Conservation (phyloP, 202 grass and related monocot species). For the Schoenoplectus tabernaemontani region DNA sequence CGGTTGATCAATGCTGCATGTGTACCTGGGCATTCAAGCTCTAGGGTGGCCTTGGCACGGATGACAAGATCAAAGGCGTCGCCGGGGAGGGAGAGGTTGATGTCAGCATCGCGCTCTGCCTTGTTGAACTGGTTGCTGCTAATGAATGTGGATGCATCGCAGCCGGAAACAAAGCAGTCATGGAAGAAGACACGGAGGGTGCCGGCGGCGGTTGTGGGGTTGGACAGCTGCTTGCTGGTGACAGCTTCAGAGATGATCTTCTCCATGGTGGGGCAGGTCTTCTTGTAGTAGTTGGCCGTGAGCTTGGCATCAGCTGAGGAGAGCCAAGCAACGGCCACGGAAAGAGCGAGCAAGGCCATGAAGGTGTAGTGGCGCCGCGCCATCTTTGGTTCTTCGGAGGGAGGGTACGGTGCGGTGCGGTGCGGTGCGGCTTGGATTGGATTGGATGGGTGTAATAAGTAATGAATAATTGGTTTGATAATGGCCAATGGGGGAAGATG, state of each 20-base stretch:
- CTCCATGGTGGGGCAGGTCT: slow-evolving; percentile 56
- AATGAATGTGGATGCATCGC: slow-evolving; percentile 75
- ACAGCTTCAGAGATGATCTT: slow-evolving; percentile 62
- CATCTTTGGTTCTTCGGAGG: background rate
- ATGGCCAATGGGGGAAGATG: slow-evolving; percentile 3
- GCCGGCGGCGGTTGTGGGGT: slow-evolving; percentile 61
- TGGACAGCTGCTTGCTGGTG: slow-evolving; percentile 59
- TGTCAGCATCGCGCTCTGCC: slow-evolving; percentile 70
- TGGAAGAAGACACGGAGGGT: slow-evolving; percentile 91
- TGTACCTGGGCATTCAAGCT: slow-evolving; percentile 79
- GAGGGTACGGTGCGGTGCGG: background rate
- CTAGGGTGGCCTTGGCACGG: slow-evolving; percentile 69
- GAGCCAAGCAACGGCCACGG: background rate
- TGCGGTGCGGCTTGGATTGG: background rate
- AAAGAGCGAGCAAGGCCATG: background rate
- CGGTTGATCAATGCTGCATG: too few relatives aligned
- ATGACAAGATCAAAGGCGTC: slow-evolving; percentile 75
- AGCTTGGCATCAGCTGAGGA: slow-evolving; percentile 32
- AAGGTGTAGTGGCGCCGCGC: background rate
- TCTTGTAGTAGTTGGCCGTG: slow-evolving; percentile 45
- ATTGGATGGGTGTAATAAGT: background rate
- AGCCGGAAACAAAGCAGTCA: slow-evolving; percentile 83
- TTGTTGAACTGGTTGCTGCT: slow-evolving; percentile 54
- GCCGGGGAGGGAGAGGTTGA: slow-evolving; percentile 74
- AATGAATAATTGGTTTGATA: background rate